phyloP scores from a whole-genome alignment of 176 grass and related monocot species.

The Zoysia japonica region DNA sequence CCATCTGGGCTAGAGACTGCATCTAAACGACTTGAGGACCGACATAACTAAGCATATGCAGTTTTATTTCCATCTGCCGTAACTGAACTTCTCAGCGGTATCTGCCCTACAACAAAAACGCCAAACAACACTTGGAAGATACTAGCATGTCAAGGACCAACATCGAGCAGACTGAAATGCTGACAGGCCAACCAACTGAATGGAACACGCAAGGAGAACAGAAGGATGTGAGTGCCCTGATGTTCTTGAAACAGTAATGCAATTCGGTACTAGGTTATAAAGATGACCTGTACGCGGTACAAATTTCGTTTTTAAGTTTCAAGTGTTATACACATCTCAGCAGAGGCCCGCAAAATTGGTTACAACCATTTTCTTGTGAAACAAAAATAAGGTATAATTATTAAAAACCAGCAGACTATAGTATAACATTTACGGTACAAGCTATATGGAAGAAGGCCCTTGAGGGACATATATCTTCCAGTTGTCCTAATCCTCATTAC shows the following conservation, averaged over 20 bases:
- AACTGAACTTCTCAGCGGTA: not conserved
- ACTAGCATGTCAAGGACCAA: not conserved
- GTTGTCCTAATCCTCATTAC: constrained; percentile 39
- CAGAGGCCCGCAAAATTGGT: constrained; percentile 26
- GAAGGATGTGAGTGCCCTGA: not conserved
- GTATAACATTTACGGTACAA: constrained; percentile 32
- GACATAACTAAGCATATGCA: not conserved
- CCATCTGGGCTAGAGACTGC: no score
- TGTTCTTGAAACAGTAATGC: not conserved
- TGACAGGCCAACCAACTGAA: not conserved
- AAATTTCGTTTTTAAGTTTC: constrained; percentile 3
- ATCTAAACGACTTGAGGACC: no score
- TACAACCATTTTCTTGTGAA: constrained; percentile 19
- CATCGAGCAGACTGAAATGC: not conserved
- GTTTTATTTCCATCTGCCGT: not conserved
- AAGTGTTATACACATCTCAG: constrained; percentile 30
- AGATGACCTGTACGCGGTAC: not conserved
- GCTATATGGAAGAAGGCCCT: constrained; percentile 26
- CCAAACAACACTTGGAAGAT: not conserved
- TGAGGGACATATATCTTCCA: constrained; percentile 26
- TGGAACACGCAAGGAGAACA: not conserved
- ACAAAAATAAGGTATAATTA: constrained; percentile 23
- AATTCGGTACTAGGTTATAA: not conserved
- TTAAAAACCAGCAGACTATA: not conserved
- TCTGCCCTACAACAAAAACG: not conserved